Evolutionary conservation across 768 basidiomycete genomes (phyloP).

Genomic region (Mycena chlorophos): DNA sequence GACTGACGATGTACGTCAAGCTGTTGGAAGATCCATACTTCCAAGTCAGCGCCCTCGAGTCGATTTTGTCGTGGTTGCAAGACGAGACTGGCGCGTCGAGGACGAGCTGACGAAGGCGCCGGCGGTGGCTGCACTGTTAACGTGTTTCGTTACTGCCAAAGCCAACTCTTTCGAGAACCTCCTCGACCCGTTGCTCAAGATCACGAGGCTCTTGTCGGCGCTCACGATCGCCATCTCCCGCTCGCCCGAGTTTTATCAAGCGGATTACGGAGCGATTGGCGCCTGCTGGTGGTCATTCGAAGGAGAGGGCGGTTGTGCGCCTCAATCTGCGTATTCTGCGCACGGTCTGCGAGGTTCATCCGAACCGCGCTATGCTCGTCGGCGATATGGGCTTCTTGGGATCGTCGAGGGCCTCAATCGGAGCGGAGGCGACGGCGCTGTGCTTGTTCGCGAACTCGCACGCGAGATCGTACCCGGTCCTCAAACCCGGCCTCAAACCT

Average conservation of each 20-base stretch:
- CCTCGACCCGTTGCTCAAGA: slow-evolving; percentile 90
- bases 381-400: slow-evolving; percentile 76
- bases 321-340: slow-evolving; percentile 84
- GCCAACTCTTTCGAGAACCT: slow-evolving; percentile 90
- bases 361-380: slow-evolving; percentile 79
- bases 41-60: slow-evolving; percentile 89
- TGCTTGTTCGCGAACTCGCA: slow-evolving; percentile 87
- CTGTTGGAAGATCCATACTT: slow-evolving; percentile 86
- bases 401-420: slow-evolving; percentile 80
- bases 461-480: slow-evolving; percentile 79
- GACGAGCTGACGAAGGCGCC: slow-evolving; percentile 74
- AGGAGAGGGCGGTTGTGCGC: slow-evolving; percentile 78
- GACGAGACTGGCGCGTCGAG: slow-evolving; percentile 93
- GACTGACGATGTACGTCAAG: slow-evolving; percentile 76
- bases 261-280: slow-evolving; percentile 82
- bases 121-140: slow-evolving; percentile 67
- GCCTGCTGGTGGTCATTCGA: slow-evolving; percentile 37
- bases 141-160: slow-evolving; percentile 82
- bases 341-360: slow-evolving; percentile 86
- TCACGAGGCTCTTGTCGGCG: slow-evolving; percentile 74
- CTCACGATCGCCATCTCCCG: slow-evolving; percentile 79
- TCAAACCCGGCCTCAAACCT: slow-evolving; percentile 71
- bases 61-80: slow-evolving; percentile 90
- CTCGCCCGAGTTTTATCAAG: slow-evolving; percentile 77
- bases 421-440: slow-evolving; percentile 76